Evolutionary conservation across 192 early-diverging fungal species (phyloP).

Genomic region (Mortierella antarctica): DNA sequence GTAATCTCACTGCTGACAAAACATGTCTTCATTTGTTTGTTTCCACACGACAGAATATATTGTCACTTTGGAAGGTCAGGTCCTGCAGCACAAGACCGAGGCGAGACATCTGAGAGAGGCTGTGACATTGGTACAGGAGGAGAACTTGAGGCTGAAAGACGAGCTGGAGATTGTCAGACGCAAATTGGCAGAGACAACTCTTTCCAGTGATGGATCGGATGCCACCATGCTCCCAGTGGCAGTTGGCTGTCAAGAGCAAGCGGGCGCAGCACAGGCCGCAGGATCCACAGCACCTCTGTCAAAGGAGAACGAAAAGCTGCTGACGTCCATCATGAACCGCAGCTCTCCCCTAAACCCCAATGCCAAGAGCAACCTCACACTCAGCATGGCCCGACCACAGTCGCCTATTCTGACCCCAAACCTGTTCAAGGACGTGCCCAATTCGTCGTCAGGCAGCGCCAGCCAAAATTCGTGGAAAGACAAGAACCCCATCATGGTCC

Average conservation of each 20-base stretch:
- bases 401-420: slow-evolving; percentile 47
- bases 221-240: too few species aligned
- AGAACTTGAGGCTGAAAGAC: slow-evolving; percentile 33
- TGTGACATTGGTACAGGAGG: slow-evolving; percentile 49
- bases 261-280: slow-evolving; percentile 1
- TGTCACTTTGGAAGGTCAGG: slow-evolving; percentile 47
- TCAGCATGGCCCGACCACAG: slow-evolving; percentile 32
- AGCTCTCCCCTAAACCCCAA: slow-evolving; percentile 28
- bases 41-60: slow-evolving; percentile 24
- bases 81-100: slow-evolving; percentile 49
- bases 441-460: slow-evolving; percentile 34
- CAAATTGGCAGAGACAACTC: slow-evolving; percentile 24
- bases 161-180: slow-evolving; percentile 30
- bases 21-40: background rate
- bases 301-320: slow-evolving; percentile 38
- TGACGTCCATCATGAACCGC: slow-evolving; percentile 46
- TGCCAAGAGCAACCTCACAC: slow-evolving; percentile 37
- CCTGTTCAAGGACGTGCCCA: slow-evolving; percentile 45
- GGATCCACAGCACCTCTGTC: slow-evolving; percentile 21
- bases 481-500: slow-evolving; percentile 52
- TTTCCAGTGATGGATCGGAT: slow-evolving; percentile 3
- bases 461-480: slow-evolving; percentile 43
- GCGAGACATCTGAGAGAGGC: slow-evolving; percentile 49
- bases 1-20: background rate
- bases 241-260: too few species aligned